A percentile compares a stretch with the other conserved stretches of the same genome.
These are phyloP conservation scores for Claviceps sorghi DNA, from an alignment of 2,329 filamentous ascomycete genomes.

Conservation along the genomic window DNA sequence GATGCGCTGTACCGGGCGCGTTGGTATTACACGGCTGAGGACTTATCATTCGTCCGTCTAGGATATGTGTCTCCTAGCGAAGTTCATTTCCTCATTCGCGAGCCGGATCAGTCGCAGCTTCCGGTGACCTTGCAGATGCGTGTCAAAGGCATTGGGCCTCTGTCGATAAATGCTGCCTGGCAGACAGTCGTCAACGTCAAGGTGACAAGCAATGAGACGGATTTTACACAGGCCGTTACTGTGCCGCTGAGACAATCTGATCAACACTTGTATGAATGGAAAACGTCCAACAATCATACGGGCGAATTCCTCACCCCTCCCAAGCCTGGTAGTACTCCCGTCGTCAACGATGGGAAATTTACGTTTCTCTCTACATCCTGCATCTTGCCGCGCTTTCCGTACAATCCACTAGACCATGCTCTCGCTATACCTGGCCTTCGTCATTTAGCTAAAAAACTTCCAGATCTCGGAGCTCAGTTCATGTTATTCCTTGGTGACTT, in stretches of 20 bases:
- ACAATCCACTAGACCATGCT: constrained; percentile 69
- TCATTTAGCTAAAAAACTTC: constrained; percentile 59
- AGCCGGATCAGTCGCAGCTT: constrained; percentile 61
- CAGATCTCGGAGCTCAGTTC: constrained; percentile 57
- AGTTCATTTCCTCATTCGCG: constrained; percentile 70
- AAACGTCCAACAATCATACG: constrained; percentile 71
- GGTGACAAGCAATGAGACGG: constrained; percentile 58
- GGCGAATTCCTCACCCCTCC: constrained; percentile 73
- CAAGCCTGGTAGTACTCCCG: constrained; percentile 46
- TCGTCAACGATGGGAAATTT: constrained; percentile 52
- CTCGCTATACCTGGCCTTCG: constrained; percentile 69
- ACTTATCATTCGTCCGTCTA: constrained; percentile 72
- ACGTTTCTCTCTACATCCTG: constrained; percentile 90
- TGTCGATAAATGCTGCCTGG: constrained; percentile 48
- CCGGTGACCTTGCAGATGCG: constrained; percentile 60
- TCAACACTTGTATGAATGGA: constrained; percentile 68
- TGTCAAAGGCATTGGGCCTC: constrained; percentile 33
- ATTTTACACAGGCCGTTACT: constrained; percentile 62
- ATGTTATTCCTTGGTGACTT: constrained; percentile 79
- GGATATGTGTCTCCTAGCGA: constrained; percentile 73
- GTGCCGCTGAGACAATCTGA: constrained; percentile 50
- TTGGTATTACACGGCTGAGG: constrained; percentile 52
- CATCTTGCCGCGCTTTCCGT: constrained; percentile 82
- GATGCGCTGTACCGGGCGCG: constrained; percentile 68
- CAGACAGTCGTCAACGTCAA: constrained; percentile 49